phyloP scores from a whole-genome alignment of 1,139 yeast species.

The Hansenula lynferdii region DNA sequence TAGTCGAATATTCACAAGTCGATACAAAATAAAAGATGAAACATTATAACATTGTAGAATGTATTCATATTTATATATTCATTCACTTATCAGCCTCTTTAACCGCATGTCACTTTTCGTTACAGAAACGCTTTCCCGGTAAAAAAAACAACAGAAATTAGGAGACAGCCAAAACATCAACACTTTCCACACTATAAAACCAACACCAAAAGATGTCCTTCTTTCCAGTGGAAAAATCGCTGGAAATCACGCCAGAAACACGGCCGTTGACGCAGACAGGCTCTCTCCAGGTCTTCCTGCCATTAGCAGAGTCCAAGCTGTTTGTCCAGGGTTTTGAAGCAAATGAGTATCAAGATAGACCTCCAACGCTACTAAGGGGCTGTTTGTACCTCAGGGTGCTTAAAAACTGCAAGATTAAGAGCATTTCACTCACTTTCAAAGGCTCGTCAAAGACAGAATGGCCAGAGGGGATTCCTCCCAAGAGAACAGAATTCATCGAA shows the following conservation, averaged over 20 bases:
- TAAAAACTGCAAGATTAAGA: slow-evolving; percentile 72
- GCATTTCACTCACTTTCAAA: slow-evolving; percentile 58
- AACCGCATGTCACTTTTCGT: too few relatives aligned
- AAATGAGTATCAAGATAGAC: slow-evolving; percentile 58
- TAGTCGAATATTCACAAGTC: too few relatives aligned
- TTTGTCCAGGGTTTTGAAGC: slow-evolving; percentile 79
- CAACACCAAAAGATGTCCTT: slow-evolving; percentile 34
- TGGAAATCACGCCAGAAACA: slow-evolving; percentile 26
- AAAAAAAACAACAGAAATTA: too few relatives aligned
- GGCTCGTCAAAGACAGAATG: slow-evolving; percentile 87
- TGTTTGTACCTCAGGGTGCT: slow-evolving; percentile 65
- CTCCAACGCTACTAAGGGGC: slow-evolving; percentile 85
- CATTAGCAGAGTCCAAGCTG: slow-evolving; percentile 70
- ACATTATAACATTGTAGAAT: too few relatives aligned
- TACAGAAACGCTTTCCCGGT: too few relatives aligned
- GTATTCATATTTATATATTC: too few relatives aligned
- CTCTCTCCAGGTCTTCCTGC: slow-evolving; percentile 29
- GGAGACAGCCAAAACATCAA: neutral
- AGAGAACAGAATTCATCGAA: slow-evolving; percentile 61
- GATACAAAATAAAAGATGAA: too few relatives aligned
- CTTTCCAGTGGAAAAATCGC: slow-evolving; percentile 31
- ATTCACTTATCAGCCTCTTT: too few relatives aligned
- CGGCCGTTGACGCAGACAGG: slow-evolving; percentile 30
- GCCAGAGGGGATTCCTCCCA: slow-evolving; percentile 99
- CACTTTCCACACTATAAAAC: too few relatives aligned